Base-by-base conservation (phyloP, 2,329 filamentous ascomycete genomes). In the Colletotrichum sp. region DNA sequence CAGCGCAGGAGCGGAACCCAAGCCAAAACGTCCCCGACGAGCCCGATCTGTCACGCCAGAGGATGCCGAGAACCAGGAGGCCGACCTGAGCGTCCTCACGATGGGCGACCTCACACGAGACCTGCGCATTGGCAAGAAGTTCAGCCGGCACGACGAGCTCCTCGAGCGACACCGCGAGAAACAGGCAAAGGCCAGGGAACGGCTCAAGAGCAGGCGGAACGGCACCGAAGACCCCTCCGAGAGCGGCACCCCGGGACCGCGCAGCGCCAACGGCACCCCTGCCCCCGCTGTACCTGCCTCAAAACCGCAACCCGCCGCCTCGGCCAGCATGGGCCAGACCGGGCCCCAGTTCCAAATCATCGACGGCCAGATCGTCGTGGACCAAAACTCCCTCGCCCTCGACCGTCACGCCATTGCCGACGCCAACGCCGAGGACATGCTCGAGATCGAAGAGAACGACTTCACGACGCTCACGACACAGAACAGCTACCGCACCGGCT, bases 371-470 rank as follows among this genome's bases (percentile, higher is more conserved):
- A 93, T 96, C 79, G 90, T 95, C 15, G 85, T 95, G 60, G 92
- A 95, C 81, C 91, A 94, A 79, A 88, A 87, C 65, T 93, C 93
- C 2, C 88, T 94, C 18, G 87, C 91, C 52, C 90, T 96, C 77
- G 92, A 96, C 82, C 89, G 93, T 6, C 93, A 94, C 81, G 92
- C 92, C 34, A 87, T 90, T 58, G 92, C 91, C 5, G 88, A 88
- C 7, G 88, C 89, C 28, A 88, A 84, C 18, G 85, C 84, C 8
- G 87, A 89, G 48, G 88, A 89, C 43, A 87, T 90, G 80, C 91
- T 94, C 80, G 90, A 91, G 65, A 89, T 94, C 34, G 94, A 95
- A 79, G 94, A 96, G 82, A 93, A 95, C 84, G 94, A 96, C 79
- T 93, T 96, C 79, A 95, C 94, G 3, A 90, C 90, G 22, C 89